Base-by-base conservation (phyloP, 2,329 filamentous ascomycete species). In the Simplicillium aogashimaense region DNA sequence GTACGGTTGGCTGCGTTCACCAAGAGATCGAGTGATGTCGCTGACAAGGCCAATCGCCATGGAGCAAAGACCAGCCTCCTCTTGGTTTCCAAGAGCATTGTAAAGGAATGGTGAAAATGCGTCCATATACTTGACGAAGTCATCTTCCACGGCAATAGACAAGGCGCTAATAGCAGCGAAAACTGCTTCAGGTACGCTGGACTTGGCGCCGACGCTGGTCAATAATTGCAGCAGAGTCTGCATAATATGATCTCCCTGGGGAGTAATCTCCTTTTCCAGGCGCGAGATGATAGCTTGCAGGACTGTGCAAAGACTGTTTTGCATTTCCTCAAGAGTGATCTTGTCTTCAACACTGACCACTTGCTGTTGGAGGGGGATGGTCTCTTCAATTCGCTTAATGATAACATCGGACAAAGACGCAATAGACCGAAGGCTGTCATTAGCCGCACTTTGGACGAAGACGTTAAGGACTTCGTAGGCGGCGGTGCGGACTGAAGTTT, bases 21-120 rank as follows among this genome's bases (percentile, higher is more conserved):
- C 86, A 58, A 97, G 73, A 13, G 90, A 92, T 53, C 92, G 83
- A 39, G 88, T 90, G 53, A 98, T 92, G 58, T 98, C 92, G 61
- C 90, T 94, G 51, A 97, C 90, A 42, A 98, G 76, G 52, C 92
- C 92, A 61, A 98, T 95, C 53, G 92, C 90, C 81, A 97, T 94
- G 35, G 90, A 83, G 72, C 92, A 97, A 46, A 97, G 76, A 61
- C 81, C 84, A 29, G 89, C 85, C 67, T 95, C 92, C 49, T 98
- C 90, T 58, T 95, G 88, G 71, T 97, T 97, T 55, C 82, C 83
- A 25, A 98, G 79, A 20, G 92, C 92, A 51, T 87, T 94, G 73
- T 92, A 92, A 40, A 98, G 71, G 76, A 87, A 95, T 9, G 88
- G 88, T 35, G 81, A 74, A 64, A 98, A 98, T 2, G 86, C 78